phyloP scores from a whole-genome alignment of 306 rosid species.

The Cicer cuneatum region DNA sequence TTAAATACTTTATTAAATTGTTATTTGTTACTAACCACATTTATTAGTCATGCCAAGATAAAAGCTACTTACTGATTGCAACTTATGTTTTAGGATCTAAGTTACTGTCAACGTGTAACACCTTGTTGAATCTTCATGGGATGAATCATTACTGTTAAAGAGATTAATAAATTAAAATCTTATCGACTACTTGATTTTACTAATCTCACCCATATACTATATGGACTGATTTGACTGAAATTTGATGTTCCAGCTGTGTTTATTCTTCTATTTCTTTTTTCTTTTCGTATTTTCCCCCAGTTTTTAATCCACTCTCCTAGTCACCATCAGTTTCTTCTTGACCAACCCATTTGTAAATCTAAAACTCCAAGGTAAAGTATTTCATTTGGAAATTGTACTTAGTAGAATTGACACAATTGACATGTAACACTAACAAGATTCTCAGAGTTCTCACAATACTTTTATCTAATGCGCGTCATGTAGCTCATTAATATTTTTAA shows the following conservation, averaged over 20 bases:
- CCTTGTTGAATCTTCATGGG: not conserved
- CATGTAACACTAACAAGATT: constrained; percentile 21
- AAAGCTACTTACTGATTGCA: constrained; percentile 10
- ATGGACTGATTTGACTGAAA: not conserved
- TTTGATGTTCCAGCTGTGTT: not conserved
- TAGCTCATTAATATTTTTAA: not conserved
- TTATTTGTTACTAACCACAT: not conserved
- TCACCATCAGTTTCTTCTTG: constrained; percentile 9
- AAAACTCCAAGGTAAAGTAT: constrained; percentile 1
- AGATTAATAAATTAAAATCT: constrained; percentile 4
- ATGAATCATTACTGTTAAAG: not conserved
- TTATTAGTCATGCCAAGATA: constrained; percentile 9
- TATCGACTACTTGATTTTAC: constrained; percentile 6
- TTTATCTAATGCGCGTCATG: constrained; percentile 13
- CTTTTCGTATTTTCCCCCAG: too few relatives aligned
- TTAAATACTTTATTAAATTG: constrained; percentile 1
- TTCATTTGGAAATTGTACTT: constrained; percentile 3
- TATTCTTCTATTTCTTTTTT: not conserved
- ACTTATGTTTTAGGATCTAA: not conserved
- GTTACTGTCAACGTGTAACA: not conserved
- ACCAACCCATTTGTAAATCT: constrained; percentile 13
- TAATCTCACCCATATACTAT: constrained; percentile 6
- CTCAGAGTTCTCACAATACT: not conserved
- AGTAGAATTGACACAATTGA: constrained; percentile 10
- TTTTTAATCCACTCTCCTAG: constrained; percentile 12